Evolutionary conservation across 768 basidiomycete species (phyloP).

Genomic region (Vararia minispora): DNA sequence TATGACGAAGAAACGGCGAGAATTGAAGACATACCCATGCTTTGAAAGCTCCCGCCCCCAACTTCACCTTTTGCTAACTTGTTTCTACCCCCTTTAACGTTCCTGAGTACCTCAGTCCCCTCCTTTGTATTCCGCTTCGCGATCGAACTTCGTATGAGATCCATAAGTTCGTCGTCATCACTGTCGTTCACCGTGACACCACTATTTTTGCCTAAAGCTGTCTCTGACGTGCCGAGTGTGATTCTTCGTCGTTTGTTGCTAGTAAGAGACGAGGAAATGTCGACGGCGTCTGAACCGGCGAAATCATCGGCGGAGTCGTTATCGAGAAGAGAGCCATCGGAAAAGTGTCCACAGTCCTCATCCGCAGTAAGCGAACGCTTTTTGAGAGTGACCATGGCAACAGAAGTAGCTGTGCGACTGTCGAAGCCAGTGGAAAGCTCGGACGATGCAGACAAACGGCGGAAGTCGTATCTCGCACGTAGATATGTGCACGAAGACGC

Average conservation of each 20-base stretch:
- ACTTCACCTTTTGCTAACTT: slow-evolving; percentile 66
- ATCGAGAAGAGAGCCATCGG: no score
- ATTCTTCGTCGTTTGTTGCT: slow-evolving; percentile 25
- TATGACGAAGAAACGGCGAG: slow-evolving; percentile 2
- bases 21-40: slow-evolving; percentile 61
- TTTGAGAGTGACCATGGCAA: no score
- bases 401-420: no score
- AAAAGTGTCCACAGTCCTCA: no score
- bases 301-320: slow-evolving; percentile 4
- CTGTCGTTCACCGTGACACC: slow-evolving; percentile 18
- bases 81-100: slow-evolving; percentile 59
- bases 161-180: slow-evolving; percentile 40
- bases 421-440: no score
- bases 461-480: no score
- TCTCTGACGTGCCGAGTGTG: not conserved
- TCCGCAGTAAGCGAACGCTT: no score
- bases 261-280: slow-evolving; percentile 53
- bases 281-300: slow-evolving; percentile 30
- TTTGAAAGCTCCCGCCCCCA: slow-evolving; percentile 92
- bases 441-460: no score
- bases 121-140: slow-evolving; percentile 61
- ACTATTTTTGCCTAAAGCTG: not conserved
- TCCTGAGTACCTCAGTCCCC: slow-evolving; percentile 70
- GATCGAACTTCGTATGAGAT: slow-evolving; percentile 61
- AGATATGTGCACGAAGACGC: no score